phyloP scores from a whole-genome alignment of 1,284 basidiomycete species.

The Ustilago shanxiensis region DNA sequence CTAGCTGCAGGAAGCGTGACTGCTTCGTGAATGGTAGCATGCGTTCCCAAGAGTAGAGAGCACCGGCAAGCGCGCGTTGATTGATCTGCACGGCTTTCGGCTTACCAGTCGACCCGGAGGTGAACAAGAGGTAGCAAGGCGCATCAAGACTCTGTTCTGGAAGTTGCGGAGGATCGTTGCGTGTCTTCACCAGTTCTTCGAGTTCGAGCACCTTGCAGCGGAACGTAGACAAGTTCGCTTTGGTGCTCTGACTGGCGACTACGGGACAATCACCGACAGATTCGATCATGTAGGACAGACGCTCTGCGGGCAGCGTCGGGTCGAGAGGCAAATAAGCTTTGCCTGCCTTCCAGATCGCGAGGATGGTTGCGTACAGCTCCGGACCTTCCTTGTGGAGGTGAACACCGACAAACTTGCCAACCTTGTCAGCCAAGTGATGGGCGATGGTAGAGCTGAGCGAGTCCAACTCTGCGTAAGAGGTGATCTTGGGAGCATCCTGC shows the following conservation, averaged over 20 bases:
- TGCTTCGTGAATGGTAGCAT: constrained; percentile 56
- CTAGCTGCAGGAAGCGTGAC: constrained; percentile 65
- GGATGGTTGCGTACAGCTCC: constrained; percentile 56
- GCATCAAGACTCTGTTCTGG: constrained; percentile 33
- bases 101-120: constrained; percentile 64
- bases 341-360: constrained; percentile 66
- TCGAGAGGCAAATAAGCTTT: constrained; percentile 66
- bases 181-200: constrained; percentile 10
- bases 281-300: constrained; percentile 63
- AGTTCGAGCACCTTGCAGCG: constrained; percentile 39
- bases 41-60: constrained; percentile 62
- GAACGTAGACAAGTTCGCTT: constrained; percentile 16
- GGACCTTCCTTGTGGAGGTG: constrained; percentile 57
- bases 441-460: constrained; percentile 50
- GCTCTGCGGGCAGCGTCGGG: constrained; percentile 60
- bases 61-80: constrained; percentile 63
- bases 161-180: background rate
- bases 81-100: constrained; percentile 66
- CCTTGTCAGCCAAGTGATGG: constrained; percentile 20
- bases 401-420: constrained; percentile 49
- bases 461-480: constrained; percentile 60
- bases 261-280: constrained; percentile 47
- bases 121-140: constrained; percentile 66
- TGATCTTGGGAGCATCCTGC: constrained; percentile 22
- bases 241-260: constrained; percentile 28